A percentile compares a stretch with the other conserved stretches of the same genome.
phyloP scores from a whole-genome alignment of 2,329 filamentous ascomycete genomes.

The Pseudocercospora crystallina region DNA sequence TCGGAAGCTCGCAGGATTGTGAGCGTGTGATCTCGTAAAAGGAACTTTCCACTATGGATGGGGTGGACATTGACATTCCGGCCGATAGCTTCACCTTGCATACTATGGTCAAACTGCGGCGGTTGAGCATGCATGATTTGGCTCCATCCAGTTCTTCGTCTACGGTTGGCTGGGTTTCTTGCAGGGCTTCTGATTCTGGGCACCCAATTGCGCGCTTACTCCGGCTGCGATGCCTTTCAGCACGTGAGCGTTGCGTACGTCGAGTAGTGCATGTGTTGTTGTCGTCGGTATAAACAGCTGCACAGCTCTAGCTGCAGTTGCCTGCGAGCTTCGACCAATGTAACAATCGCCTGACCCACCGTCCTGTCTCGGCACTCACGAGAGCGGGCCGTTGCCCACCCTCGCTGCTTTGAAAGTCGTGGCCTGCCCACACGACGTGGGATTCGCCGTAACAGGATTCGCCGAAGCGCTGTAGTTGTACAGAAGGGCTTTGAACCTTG shows the following conservation, averaged over 20 bases:
- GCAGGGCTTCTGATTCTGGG: too few species aligned
- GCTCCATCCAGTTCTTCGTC: too few species aligned
- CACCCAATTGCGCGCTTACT: too few species aligned
- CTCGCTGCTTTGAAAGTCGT: constrained; percentile 5
- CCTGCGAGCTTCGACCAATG: constrained; percentile 15
- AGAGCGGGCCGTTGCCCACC: constrained; percentile 9
- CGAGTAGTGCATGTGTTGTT: too few species aligned
- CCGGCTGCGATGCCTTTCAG: too few species aligned
- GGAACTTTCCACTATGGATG: too few species aligned
- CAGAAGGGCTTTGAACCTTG: constrained; percentile 17
- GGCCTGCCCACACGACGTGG: constrained; percentile 23
- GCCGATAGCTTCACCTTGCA: not conserved
- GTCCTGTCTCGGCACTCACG: constrained; percentile 4
- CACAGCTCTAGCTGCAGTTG: constrained; percentile 3
- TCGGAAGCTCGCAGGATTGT: constrained; percentile 36
- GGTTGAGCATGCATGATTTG: not conserved
- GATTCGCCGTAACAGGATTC: constrained; percentile 14
- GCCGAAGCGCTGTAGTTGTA: constrained; percentile 14
- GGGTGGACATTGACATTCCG: too few species aligned
- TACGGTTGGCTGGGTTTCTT: too few species aligned
- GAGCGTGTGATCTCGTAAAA: constrained; percentile 12
- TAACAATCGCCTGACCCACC: constrained; percentile 6
- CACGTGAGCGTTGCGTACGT: too few species aligned
- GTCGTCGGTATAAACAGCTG: too few species aligned
- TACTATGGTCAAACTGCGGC: not conserved